These are phyloP conservation scores for Termitomyces sp. DNA, from an alignment of 768 basidiomycete species.

Conservation along the genomic window DNA sequence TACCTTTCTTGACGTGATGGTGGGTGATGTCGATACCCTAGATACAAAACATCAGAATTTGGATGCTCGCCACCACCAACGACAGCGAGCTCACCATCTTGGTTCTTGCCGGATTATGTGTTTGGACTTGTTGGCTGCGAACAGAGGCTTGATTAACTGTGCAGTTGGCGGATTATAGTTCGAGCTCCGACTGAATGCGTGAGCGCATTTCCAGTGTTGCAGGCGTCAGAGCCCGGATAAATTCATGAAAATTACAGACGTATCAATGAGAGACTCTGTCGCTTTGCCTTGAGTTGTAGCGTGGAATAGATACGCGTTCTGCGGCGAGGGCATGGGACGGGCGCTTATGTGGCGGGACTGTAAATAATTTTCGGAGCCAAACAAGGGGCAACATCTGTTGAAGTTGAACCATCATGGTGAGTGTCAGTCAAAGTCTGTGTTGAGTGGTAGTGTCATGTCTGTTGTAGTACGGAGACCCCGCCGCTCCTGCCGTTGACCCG, in stretches of 20 bases:
- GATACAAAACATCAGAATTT: conserved; percentile 11
- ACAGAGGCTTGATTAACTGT: conserved; percentile 64
- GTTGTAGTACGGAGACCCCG: conserved; percentile 62
- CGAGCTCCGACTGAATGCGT: conserved; percentile 33
- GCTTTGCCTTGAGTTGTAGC: too few relatives aligned
- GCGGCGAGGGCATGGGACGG: not conserved
- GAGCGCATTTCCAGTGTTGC: not conserved
- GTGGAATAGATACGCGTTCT: not conserved
- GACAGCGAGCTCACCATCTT: conserved; percentile 76
- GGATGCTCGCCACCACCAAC: conserved; percentile 18
- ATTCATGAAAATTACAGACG: not conserved
- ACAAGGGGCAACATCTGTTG: conserved; percentile 41
- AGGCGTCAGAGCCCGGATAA: not conserved
- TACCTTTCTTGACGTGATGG: conserved; percentile 99
- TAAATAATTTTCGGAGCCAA: conserved; percentile 22
- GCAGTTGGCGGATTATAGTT: conserved; percentile 43
- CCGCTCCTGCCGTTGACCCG: conserved; percentile 61
- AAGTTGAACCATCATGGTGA: conserved; percentile 70
- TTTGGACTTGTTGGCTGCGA: conserved; percentile 38
- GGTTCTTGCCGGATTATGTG: conserved; percentile 55
- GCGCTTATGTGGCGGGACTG: conserved; percentile 16
- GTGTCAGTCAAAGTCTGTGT: conserved; percentile 21
- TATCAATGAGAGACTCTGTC: too few relatives aligned
- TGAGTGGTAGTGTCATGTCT: conserved; percentile 1
- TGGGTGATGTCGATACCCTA: conserved; percentile 93